Evolutionary conservation across 805 yeast species (phyloP).

Genomic region (Candida germanica): DNA sequence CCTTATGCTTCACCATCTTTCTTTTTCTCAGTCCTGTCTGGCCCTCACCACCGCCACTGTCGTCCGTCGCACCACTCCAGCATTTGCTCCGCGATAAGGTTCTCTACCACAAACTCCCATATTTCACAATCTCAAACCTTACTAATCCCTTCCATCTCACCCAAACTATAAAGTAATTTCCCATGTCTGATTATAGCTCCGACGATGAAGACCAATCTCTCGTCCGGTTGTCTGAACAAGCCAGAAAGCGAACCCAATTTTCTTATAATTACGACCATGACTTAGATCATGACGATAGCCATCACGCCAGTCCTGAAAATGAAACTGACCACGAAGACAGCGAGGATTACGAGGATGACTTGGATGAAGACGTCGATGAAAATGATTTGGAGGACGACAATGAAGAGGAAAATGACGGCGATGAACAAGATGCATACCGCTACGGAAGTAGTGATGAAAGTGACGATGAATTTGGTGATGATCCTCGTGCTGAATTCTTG

Average conservation of each 20-base stretch:
- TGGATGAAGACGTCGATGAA: slow-evolving; percentile 20
- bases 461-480: slow-evolving; percentile 11
- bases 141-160: too few species aligned
- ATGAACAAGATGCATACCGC: slow-evolving; percentile 1
- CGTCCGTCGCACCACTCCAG: too few species aligned
- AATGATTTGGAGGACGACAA: slow-evolving; percentile 12
- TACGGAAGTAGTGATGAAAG: neutral
- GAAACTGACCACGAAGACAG: slow-evolving; percentile 22
- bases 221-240: slow-evolving; percentile 38
- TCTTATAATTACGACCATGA: slow-evolving; percentile 16
- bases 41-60: too few species aligned
- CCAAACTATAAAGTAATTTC: too few species aligned
- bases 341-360: slow-evolving; percentile 16
- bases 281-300: slow-evolving; percentile 19
- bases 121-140: too few species aligned
- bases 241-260: slow-evolving; percentile 14
- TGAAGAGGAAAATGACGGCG: slow-evolving; percentile 8
- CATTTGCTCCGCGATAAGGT: too few species aligned
- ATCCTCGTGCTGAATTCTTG: slow-evolving; percentile 22
- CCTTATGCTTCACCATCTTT: too few species aligned
- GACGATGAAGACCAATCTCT: slow-evolving; percentile 28
- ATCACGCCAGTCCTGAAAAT: slow-evolving; percentile 15
- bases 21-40: too few species aligned
- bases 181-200: slow-evolving; percentile 1
- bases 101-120: too few species aligned